Conservation (phyloP, 805 yeast species). For the Candida peoriensis region DNA sequence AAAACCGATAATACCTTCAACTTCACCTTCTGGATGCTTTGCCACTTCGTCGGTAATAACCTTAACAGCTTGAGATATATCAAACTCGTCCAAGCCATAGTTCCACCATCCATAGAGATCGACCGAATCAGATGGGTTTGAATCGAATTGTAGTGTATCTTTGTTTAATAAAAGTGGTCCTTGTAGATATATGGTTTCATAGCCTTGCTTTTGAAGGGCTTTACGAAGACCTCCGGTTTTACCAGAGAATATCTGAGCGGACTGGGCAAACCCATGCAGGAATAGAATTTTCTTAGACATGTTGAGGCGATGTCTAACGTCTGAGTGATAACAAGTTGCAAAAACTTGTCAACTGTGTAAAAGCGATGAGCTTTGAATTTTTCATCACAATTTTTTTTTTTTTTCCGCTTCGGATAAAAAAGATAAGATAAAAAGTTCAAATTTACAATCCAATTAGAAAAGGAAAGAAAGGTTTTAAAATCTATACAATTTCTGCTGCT, state of each 20-base stretch:
- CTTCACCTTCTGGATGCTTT: conserved; percentile 56
- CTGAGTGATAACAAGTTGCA: too few relatives aligned
- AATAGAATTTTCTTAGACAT: conserved; percentile 54
- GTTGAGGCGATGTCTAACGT: background rate
- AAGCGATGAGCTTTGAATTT: background rate
- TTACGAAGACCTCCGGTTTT: conserved; percentile 87
- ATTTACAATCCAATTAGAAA: too few relatives aligned
- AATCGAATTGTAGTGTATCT: conserved; percentile 29
- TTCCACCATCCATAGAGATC: conserved; percentile 70
- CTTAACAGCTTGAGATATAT: conserved; percentile 32
- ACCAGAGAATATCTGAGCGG: conserved; percentile 69
- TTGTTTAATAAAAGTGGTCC: conserved; percentile 64
- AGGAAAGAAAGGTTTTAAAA: too few relatives aligned
- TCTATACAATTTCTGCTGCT: too few relatives aligned
- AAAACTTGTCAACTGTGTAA: too few relatives aligned
- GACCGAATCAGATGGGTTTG: conserved; percentile 19
- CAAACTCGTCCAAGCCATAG: conserved; percentile 28
- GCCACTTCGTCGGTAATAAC: conserved; percentile 37
- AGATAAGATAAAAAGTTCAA: background rate
- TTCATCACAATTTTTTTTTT: too few relatives aligned
- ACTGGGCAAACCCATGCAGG: conserved; percentile 88
- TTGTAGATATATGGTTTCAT: conserved; percentile 66
- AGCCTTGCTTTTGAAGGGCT: conserved; percentile 50
- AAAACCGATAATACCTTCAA: conserved; percentile 83
- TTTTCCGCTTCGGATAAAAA: too few relatives aligned